phyloP scores from a whole-genome alignment of 257 asterid species.

The Thymus mandschuricus region DNA sequence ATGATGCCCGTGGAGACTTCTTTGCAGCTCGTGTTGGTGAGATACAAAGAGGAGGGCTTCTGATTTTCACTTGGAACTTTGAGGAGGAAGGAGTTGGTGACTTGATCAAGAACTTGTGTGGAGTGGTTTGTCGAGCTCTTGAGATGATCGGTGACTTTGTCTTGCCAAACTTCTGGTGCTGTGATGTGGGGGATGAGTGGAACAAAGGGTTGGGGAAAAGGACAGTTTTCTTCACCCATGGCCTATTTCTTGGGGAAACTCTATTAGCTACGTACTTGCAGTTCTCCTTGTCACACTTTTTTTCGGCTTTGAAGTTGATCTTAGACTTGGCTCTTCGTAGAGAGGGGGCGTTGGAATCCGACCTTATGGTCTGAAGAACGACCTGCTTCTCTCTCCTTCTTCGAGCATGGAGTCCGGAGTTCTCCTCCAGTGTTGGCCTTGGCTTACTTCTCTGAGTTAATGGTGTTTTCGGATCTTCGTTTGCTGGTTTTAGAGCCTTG shows the following conservation, averaged over 20 bases:
- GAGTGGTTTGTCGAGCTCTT: constrained; percentile 48
- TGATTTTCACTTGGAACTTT: constrained; percentile 54
- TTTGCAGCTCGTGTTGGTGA: constrained; percentile 60
- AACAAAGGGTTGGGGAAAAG: constrained; percentile 84
- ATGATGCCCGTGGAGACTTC: constrained; percentile 44
- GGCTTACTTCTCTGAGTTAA: constrained; percentile 36
- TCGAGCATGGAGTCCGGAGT: constrained; percentile 52
- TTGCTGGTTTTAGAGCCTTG: constrained; percentile 35
- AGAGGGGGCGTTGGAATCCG: constrained; percentile 45
- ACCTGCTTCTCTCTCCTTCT: constrained; percentile 74
- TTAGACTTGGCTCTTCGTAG: constrained; percentile 64
- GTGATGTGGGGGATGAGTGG: constrained; percentile 61
- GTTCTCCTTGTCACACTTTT: constrained; percentile 63
- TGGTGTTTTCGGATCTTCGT: constrained; percentile 83
- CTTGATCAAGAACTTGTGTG: constrained; percentile 89
- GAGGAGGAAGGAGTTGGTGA: constrained; percentile 44
- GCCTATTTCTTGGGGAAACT: constrained; percentile 83
- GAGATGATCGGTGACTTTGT: constrained; percentile 62
- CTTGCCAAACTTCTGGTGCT: constrained; percentile 52
- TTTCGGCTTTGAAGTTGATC: constrained; percentile 75
- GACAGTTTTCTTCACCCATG: constrained; percentile 87
- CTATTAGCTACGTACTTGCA: constrained; percentile 71
- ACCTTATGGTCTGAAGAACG: constrained; percentile 41
- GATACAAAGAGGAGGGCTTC: constrained; percentile 34
- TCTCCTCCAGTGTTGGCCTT: constrained; percentile 47